Conservation (phyloP, 805 yeast species). For the Maudiozyma bulderi region DNA sequence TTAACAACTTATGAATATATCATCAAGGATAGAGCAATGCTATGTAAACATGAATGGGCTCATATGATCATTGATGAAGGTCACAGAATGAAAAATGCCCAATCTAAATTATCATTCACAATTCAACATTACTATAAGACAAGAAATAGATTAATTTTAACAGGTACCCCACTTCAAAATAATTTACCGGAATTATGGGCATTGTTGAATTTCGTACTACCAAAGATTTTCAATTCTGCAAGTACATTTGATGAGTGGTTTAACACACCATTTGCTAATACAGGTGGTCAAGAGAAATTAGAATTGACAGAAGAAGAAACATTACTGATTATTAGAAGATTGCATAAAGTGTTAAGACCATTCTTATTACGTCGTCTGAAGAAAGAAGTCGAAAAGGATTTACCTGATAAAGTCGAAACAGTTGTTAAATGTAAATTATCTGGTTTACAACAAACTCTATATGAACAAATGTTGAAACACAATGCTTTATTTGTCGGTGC, state of each 20-base stretch:
- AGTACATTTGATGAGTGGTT: conserved; percentile 87
- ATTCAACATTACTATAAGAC: conserved; percentile 65
- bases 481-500: conserved; percentile 59
- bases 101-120: conserved; percentile 63
- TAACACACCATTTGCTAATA: conserved; percentile 78
- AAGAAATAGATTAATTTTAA: conserved; percentile 66
- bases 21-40: conserved; percentile 63
- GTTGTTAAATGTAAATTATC: conserved; percentile 73
- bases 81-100: conserved; percentile 76
- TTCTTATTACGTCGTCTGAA: conserved; percentile 75
- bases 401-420: conserved; percentile 77
- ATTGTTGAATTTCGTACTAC: conserved; percentile 67
- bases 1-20: conserved; percentile 78
- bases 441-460: conserved; percentile 58
- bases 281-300: conserved; percentile 72
- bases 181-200: conserved; percentile 85
- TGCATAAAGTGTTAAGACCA: conserved; percentile 79
- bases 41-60: conserved; percentile 63
- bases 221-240: conserved; percentile 76
- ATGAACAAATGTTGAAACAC: conserved; percentile 69
- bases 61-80: conserved; percentile 91
- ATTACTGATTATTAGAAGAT: conserved; percentile 68
- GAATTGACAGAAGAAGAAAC: conserved; percentile 83
- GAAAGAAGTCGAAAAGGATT: conserved; percentile 78
- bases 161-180: conserved; percentile 84